These are phyloP conservation scores for Bonia amplexicaulis DNA, from an alignment of 176 grass and related monocot species.

Conservation along the genomic window DNA sequence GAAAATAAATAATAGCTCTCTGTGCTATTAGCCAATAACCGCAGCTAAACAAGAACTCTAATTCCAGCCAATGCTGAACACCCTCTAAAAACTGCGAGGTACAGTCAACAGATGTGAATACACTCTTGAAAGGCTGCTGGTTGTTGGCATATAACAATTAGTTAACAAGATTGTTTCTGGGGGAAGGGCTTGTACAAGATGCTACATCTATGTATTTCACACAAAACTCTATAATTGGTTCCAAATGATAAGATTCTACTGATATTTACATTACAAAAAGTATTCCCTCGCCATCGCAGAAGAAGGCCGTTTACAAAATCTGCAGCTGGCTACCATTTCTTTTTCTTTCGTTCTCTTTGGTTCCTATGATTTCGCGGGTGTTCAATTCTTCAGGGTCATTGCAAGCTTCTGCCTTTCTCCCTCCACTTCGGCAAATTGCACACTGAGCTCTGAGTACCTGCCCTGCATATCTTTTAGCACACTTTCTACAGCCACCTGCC, in stretches of 20 bases:
- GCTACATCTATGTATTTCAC: constrained; percentile 35
- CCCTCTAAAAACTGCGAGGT: neutral
- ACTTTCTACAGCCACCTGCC: constrained; percentile 50
- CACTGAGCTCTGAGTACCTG: constrained; percentile 85
- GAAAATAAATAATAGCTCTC: neutral
- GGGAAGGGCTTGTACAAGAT: constrained; percentile 23
- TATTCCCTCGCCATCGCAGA: neutral
- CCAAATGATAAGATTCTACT: constrained; percentile 21
- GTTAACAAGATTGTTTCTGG: constrained; percentile 10
- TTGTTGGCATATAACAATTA: constrained; percentile 9
- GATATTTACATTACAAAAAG: constrained; percentile 50
- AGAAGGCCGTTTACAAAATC: neutral
- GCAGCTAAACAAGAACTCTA: neutral
- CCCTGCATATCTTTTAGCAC: constrained; percentile 86
- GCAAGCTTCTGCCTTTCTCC: constrained; percentile 83
- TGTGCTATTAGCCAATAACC: neutral
- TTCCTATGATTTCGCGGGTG: constrained; percentile 47
- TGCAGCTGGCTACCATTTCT: neutral
- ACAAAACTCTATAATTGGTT: constrained; percentile 34
- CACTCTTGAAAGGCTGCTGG: neutral
- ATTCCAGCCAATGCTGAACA: neutral
- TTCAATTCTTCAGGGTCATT: constrained; percentile 64
- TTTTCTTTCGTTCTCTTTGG: neutral
- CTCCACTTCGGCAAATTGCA: constrained; percentile 89
- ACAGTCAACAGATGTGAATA: constrained; percentile 2